Base-by-base conservation (phyloP, 768 basidiomycete species). In the Podaxis sp. region DNA sequence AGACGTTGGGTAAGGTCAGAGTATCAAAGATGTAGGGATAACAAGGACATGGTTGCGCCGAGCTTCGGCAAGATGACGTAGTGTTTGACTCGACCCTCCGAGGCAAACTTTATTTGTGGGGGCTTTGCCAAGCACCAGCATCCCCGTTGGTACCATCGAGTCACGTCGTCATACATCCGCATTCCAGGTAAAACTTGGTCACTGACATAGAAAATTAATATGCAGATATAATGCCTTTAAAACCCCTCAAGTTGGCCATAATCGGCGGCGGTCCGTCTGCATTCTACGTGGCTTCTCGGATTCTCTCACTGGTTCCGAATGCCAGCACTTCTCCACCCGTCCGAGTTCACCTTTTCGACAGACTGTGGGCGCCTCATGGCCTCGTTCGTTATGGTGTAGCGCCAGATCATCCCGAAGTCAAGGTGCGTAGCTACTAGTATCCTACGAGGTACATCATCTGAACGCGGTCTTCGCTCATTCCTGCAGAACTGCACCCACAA, bases 401-500 rank as follows among this genome's bases (percentile, higher is more conserved):
- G 11, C 96, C 96, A 49, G 96, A 99, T 77, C 96, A 99, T 74
- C 95, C 97, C 9, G 96, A 98, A 78, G 96, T 99, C 74, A 99
- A 98, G 86, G 96, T 75, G 67, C 72, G 78, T 69, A 38, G 24
- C 3, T 54, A 17, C 40, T 33, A 15, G 52, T 7, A 30, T 19
- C 9, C 7, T 11, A 55, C 15, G 4, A 33, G 15, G 0, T 8
- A 6, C n/a, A 15, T 17, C 28, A 15, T 54, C 52, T 56, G n/a
- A 56, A 36, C 15, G 0, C 22, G 9, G 42, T n/a, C 15, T 12
- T 12, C 2, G 12, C 30, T 52, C 33, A 22, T n/a, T 60, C 22
- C 52, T 53, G 65, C 60, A 98, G 96, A 99, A 99, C 74, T 97
- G 95, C 76, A 94, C 90, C 24, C 87, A 96, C 76, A 98, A 96